phyloP scores from a whole-genome alignment of 768 basidiomycete genomes.

The Dendrothele bispora region DNA sequence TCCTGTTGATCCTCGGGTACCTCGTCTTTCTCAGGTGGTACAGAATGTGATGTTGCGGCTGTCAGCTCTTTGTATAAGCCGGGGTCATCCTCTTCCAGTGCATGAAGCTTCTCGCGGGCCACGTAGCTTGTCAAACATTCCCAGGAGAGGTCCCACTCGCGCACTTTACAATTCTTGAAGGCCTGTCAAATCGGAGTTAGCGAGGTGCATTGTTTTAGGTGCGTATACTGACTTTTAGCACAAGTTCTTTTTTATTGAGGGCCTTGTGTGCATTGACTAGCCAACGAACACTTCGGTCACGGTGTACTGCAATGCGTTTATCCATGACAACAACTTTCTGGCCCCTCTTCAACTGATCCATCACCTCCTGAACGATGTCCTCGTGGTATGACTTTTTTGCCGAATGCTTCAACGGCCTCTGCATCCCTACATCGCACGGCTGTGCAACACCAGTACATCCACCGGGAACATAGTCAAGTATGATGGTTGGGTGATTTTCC shows the following conservation, averaged over 20 bases:
- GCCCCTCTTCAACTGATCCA: not conserved
- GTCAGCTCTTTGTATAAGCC: no score
- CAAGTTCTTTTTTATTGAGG: constrained; percentile 2
- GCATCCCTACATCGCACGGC: constrained; percentile 20
- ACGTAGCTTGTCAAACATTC: no score
- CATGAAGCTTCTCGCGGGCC: no score
- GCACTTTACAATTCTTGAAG: no score
- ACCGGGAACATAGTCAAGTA: constrained; percentile 14
- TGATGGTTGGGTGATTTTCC: constrained; percentile 10
- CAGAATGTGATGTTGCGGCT: no score
- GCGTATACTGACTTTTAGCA: no score
- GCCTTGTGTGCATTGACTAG: constrained; percentile 7
- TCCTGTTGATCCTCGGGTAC: no score
- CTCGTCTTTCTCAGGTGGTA: no score
- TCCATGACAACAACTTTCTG: not conserved
- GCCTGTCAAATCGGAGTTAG: no score
- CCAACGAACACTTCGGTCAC: constrained; percentile 5
- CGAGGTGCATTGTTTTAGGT: no score
- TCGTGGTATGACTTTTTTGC: constrained; percentile 11
- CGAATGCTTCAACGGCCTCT: constrained; percentile 17
- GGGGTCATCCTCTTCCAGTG: no score
- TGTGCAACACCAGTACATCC: constrained; percentile 14
- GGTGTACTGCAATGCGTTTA: not conserved
- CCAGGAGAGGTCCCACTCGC: no score
- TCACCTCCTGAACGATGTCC: not conserved